These are phyloP conservation scores for Malbranchea cinnamomea DNA, from an alignment of 2,329 filamentous ascomycete species.

Conservation along the genomic window DNA sequence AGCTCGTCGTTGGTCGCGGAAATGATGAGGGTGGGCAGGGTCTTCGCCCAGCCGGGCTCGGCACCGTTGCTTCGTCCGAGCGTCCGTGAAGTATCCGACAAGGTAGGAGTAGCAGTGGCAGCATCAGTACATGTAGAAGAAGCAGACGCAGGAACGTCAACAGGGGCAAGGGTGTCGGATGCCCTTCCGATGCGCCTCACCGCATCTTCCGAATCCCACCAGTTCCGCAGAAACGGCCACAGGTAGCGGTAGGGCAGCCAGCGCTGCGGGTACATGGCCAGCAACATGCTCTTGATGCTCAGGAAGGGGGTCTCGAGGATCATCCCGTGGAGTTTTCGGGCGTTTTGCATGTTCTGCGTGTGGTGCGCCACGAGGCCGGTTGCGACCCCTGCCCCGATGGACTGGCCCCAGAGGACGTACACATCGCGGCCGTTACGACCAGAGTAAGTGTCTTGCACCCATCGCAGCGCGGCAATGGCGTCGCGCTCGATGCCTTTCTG, in stretches of 20 bases:
- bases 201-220: slow-evolving; percentile 34
- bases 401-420: slow-evolving; percentile 11
- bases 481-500: slow-evolving; percentile 57
- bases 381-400: slow-evolving; percentile 50
- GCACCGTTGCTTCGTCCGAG: not conserved
- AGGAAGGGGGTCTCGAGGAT: slow-evolving; percentile 66
- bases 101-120: not conserved
- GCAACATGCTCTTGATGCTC: slow-evolving; percentile 54
- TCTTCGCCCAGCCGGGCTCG: slow-evolving; percentile 1
- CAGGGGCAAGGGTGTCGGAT: too few relatives aligned
- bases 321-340: slow-evolving; percentile 31
- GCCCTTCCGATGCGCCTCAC: slow-evolving; percentile 23
- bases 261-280: slow-evolving; percentile 58
- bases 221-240: slow-evolving; percentile 55
- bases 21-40: slow-evolving; percentile 24
- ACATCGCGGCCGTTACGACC: not conserved
- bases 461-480: slow-evolving; percentile 47
- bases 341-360: not conserved
- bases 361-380: slow-evolving; percentile 37
- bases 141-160: too few relatives aligned
- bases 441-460: slow-evolving; percentile 37
- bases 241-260: slow-evolving; percentile 68
- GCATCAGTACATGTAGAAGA: too few relatives aligned
- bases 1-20: slow-evolving; percentile 31
- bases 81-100: not conserved